Base-by-base conservation (phyloP, 2,329 filamentous ascomycete genomes). In the Incumbomyces lentus region DNA sequence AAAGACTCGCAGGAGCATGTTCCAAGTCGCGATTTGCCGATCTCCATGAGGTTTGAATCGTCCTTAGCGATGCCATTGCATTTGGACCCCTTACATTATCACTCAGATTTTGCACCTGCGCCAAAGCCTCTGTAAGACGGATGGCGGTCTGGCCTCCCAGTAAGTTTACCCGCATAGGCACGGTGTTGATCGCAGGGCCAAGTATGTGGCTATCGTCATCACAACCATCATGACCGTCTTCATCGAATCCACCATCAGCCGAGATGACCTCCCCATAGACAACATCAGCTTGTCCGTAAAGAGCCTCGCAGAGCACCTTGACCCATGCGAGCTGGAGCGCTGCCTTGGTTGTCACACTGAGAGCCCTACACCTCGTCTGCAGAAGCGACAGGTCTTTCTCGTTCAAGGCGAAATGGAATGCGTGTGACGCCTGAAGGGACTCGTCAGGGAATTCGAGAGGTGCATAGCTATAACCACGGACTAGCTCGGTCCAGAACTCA, bases 321-420 rank as follows among this genome's bases (percentile, higher is more conserved):
- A 82, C 74, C 88, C 88, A 95, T 1, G 84, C 76, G 2, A 81
- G 82, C 61, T 94, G 83, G 0, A 85, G 74, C 1, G 78, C 74
- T 2, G 82, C 81, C 62, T 93, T 86, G 8, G 92, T 62, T 0
- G 86, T 85, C 13, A 83, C 70, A 13, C 79, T 78, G 0, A 70
- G 63, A 1, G 63, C 51, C 26, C 39, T 41, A 26, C 39, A 41
- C 17, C 26, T 41, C 17, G 39, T 26, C 39, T 41, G 39, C 14
- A 41, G 39, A 17, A 22, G 10, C 16, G 35, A 38, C 35, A 38
- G 35, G 3, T 11, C 35, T 10, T 17, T 6, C 5, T 38, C 22
- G 35, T 14, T 14, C 35, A 38, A n/a, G 3, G 16, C 14, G n/a
- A 38, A 38, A 22, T 38, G 13, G 6, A 38, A 38, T 3, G 35